Conservation (phyloP, 768 basidiomycete species). For the Agaricus subrufescens region DNA sequence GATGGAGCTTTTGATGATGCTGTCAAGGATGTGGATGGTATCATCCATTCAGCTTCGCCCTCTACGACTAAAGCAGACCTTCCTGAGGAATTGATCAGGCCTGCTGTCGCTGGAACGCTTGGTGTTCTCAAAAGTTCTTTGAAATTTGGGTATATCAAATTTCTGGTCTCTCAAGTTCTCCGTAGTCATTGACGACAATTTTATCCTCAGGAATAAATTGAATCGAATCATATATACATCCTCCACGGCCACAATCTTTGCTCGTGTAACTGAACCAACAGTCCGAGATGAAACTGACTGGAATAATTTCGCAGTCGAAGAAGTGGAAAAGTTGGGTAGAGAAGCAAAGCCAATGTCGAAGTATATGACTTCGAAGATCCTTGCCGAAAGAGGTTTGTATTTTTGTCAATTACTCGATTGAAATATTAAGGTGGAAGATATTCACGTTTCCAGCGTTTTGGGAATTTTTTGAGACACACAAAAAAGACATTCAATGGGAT, state of each 20-base stretch:
- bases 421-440: too few relatives aligned
- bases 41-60: slow-evolving; percentile 11
- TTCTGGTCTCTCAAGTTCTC: neutral
- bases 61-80: neutral
- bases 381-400: slow-evolving; percentile 2
- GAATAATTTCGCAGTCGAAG: neutral
- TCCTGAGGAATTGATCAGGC: slow-evolving; percentile 7
- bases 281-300: slow-evolving; percentile 7
- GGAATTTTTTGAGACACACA: slow-evolving; percentile 5
- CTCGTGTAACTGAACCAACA: neutral
- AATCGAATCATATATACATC: slow-evolving; percentile 10
- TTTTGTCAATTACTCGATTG: neutral
- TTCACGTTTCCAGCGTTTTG: slow-evolving; percentile 1
- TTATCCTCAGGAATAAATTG: neutral
- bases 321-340: neutral
- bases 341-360: neutral
- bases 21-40: slow-evolving; percentile 10
- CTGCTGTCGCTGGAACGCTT: slow-evolving; percentile 5
- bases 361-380: slow-evolving; percentile 8
- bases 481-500: slow-evolving; percentile 8
- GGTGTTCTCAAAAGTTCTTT: slow-evolving; percentile 5
- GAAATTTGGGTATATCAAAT: neutral
- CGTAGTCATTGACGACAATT: neutral
- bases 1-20: slow-evolving; percentile 8
- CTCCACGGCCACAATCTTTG: slow-evolving; percentile 1